Conservation (phyloP, 1,284 basidiomycete genomes). For the Naganishia liquefaciens region DNA sequence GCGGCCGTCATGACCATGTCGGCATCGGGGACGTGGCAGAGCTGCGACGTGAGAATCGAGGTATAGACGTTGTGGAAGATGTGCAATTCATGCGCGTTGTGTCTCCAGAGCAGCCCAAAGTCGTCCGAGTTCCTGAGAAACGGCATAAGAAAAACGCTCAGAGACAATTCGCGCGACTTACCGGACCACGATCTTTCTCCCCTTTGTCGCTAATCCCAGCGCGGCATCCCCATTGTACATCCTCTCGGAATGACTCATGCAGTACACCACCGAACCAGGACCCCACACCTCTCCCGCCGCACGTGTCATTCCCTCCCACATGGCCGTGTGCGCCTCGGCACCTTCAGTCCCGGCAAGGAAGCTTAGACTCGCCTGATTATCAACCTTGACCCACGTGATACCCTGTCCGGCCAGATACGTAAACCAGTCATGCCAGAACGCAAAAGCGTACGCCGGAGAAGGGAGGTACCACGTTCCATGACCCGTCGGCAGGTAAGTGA, state of each 20-base stretch:
- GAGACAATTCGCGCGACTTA: conserved; percentile 19
- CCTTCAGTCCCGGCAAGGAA: conserved; percentile 10
- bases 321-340: conserved; percentile 3
- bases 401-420: conserved; percentile 37
- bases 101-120: conserved; percentile 37
- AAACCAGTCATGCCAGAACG: conserved; percentile 47
- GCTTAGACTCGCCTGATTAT: conserved; percentile 29
- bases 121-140: conserved; percentile 42
- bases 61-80: conserved; percentile 40
- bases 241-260: conserved; percentile 32
- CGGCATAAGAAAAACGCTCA: background rate
- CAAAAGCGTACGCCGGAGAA: conserved; percentile 35
- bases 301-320: conserved; percentile 29
- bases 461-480: conserved; percentile 35
- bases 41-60: conserved; percentile 39
- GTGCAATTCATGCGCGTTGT: conserved; percentile 38
- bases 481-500: conserved; percentile 15
- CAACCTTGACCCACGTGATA: conserved; percentile 44
- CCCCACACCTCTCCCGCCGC: conserved; percentile 27
- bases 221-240: conserved; percentile 28
- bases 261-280: conserved; percentile 18
- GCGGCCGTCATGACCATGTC: conserved; percentile 46
- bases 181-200: conserved; percentile 37
- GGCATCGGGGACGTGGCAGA: conserved; percentile 41
- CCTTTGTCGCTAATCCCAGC: conserved; percentile 18